These are phyloP conservation scores for Glaciozyma antarctica DNA, from an alignment of 768 basidiomycete species.

Conservation along the genomic window DNA sequence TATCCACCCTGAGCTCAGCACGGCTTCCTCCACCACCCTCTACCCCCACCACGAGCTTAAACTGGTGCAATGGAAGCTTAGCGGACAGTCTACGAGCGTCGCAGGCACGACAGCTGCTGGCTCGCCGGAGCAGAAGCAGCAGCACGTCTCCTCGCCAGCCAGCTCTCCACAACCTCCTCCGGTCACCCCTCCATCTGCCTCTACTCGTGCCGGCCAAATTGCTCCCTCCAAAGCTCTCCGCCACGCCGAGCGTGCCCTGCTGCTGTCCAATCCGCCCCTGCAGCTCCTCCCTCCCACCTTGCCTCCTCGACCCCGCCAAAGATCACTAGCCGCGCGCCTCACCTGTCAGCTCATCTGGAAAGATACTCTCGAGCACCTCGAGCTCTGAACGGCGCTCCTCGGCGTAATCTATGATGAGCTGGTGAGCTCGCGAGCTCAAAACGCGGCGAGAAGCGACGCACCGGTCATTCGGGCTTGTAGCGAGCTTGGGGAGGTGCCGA, in stretches of 20 bases:
- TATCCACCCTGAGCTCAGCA: too few relatives aligned
- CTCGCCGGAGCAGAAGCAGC: too few relatives aligned
- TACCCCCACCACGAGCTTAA: too few relatives aligned
- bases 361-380: constrained; percentile 89
- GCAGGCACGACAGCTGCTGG: too few relatives aligned
- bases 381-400: constrained; percentile 24
- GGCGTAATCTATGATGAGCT: constrained; percentile 21
- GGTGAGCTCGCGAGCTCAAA: too few relatives aligned
- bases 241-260: background rate
- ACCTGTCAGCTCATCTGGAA: constrained; percentile 88
- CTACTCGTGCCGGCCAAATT: background rate
- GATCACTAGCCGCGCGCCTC: constrained; percentile 41
- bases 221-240: background rate
- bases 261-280: background rate
- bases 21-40: too few relatives aligned
- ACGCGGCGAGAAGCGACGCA: too few relatives aligned
- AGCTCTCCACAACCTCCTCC: background rate
- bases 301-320: background rate
- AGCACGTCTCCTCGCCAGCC: background rate
- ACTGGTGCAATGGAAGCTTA: too few relatives aligned
- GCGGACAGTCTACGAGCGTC: too few relatives aligned
- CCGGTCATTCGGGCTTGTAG: too few relatives aligned
- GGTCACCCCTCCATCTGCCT: background rate
- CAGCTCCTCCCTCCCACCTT: background rate
- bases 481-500: too few relatives aligned